These are phyloP conservation scores for Protostelium mycophagum DNA, from an alignment of 78 protist species.

Conservation along the genomic window DNA sequence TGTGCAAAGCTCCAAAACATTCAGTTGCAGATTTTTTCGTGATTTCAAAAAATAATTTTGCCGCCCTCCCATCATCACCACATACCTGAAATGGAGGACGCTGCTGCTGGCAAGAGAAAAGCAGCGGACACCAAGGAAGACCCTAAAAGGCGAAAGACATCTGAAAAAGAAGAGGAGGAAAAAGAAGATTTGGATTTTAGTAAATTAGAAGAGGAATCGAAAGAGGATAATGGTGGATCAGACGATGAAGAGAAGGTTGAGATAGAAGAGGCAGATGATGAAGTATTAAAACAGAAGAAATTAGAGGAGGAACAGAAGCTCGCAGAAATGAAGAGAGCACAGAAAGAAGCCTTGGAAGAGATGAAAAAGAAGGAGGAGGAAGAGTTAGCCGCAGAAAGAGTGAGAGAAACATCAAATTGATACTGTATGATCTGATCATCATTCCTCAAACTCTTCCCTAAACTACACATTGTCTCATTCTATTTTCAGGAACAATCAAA, in stretches of 20 bases:
- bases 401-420: conserved; percentile 25
- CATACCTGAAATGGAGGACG: too few relatives aligned
- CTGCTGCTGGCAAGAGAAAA: too few relatives aligned
- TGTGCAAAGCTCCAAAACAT: too few relatives aligned
- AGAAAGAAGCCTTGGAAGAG: conserved; percentile 14
- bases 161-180: conserved; percentile 10
- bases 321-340: conserved; percentile 39
- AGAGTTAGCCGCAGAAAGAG: conserved; percentile 19
- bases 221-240: background rate
- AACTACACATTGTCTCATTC: too few relatives aligned
- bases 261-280: background rate
- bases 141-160: background rate
- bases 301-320: background rate
- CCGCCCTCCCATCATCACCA: too few relatives aligned
- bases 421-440: conserved; percentile 15
- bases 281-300: background rate
- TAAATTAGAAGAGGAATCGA: conserved; percentile 1
- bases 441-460: conserved; percentile 19
- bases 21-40: too few relatives aligned
- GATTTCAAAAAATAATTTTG: too few relatives aligned
- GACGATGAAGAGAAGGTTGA: conserved; percentile 11
- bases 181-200: conserved; percentile 7
- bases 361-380: conserved; percentile 42
- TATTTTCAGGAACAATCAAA: conserved; percentile 38
- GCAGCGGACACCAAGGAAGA: background rate